phyloP scores from a whole-genome alignment of 2,329 filamentous ascomycete genomes.

The Fusarium scirpi region DNA sequence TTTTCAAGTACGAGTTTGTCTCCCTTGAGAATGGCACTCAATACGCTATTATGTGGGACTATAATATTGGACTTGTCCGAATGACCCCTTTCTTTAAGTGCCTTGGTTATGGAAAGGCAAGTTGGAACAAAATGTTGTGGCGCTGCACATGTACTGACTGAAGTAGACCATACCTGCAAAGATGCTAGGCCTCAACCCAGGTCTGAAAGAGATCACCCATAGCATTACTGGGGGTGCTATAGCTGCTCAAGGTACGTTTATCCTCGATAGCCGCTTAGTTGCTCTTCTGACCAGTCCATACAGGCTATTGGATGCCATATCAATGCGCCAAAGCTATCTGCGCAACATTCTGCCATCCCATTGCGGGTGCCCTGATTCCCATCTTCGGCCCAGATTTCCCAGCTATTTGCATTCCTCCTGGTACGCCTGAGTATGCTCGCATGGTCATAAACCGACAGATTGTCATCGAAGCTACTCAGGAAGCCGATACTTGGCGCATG shows the following conservation, averaged over 20 bases:
- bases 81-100: constrained; percentile 97
- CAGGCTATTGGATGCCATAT: constrained; percentile 98
- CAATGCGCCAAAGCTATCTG: constrained; percentile 87
- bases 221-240: constrained; percentile 95
- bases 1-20: constrained; percentile 75
- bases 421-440: constrained; percentile 71
- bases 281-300: constrained; percentile 21
- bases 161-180: constrained; percentile 86
- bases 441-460: constrained; percentile 74
- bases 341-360: constrained; percentile 87
- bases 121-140: constrained; percentile 10
- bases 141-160: constrained; percentile 24
- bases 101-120: constrained; percentile 86
- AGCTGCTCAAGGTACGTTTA: constrained; percentile 80
- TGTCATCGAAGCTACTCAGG: constrained; percentile 63
- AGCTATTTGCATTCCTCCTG: constrained; percentile 73
- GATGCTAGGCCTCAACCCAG: constrained; percentile 81
- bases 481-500: constrained; percentile 54
- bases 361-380: constrained; percentile 87
- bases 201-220: constrained; percentile 88
- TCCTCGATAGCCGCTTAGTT: not conserved
- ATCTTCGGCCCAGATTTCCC: constrained; percentile 90
- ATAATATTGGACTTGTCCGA: constrained; percentile 91
- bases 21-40: constrained; percentile 73
- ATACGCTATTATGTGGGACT: constrained; percentile 95